Evolutionary conservation across 148 eudicot species (phyloP), one percentile per base, ranked within the genome.

Genomic region (Pharnaceum exiguum): DNA sequence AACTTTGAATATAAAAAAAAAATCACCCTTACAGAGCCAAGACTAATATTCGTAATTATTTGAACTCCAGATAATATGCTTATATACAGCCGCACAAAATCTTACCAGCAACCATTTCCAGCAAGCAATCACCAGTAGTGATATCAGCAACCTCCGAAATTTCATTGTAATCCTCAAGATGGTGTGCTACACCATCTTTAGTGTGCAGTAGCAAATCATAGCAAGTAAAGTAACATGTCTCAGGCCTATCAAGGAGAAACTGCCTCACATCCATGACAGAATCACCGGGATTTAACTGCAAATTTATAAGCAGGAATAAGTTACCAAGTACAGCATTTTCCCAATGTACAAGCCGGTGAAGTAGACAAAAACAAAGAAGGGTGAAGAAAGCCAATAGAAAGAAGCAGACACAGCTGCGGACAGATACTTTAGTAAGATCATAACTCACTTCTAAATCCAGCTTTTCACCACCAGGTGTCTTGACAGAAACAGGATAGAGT

Each of bases 221-320:
- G 75, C 99, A 89, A 11, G 99, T 94, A 49, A 83, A 74, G 63
- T 72, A 94, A 65, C 99, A 94, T n/a, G 99, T 94, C 80, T 94
- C 96, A 2, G 96, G 82, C 30, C 96, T 95, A 80, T 94, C 96
- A 48, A 94, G 95, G 55, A 94, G 93, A 60, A 94, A 94, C 65
- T 89, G 99, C 27, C 99, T 71, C 66, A 94, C 99, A 70, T 94
- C 99, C 99, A 94, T 89, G 38, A 94, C 99, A 36, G 99, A 86
- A 77, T 94, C 99, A 13, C 89, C 91, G 7, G 99, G 96, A 63
- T 84, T 89, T 46, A 94, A 77, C 99, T 94, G 89, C 44, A 68
- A 70, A 37, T 28, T 23, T 1, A 36, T 2, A 19, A 17, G 2
- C 27, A n/a, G n/a, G 17, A 39, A 0, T 23, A 37, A 27, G 5